These are phyloP conservation scores for Hibiscus tridactylites DNA, from an alignment of 345 rosid species.

Conservation along the genomic window DNA sequence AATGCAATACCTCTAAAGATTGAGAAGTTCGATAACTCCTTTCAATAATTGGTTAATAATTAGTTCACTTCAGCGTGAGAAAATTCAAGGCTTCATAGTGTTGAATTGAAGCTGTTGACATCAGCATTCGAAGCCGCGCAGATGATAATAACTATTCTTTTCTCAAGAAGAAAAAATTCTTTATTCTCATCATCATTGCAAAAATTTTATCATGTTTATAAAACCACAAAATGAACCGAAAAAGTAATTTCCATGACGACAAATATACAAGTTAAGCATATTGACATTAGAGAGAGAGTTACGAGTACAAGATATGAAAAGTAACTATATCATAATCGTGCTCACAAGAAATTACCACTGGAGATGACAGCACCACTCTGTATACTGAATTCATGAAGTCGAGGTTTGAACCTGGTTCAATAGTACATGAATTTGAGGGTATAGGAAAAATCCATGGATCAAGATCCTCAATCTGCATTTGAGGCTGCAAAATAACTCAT, in stretches of 20 bases:
- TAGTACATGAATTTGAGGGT: constrained; percentile 48
- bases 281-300: not conserved
- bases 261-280: not conserved
- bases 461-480: constrained; percentile 44
- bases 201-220: not conserved
- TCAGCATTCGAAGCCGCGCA: not conserved
- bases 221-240: not conserved
- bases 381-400: constrained; percentile 53
- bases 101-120: not conserved
- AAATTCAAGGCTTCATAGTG: not conserved
- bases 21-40: not conserved
- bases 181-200: not conserved
- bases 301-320: not conserved
- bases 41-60: not conserved
- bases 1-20: not conserved
- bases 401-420: constrained; percentile 78
- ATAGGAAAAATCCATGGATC: constrained; percentile 83
- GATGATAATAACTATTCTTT: not conserved
- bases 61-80: not conserved
- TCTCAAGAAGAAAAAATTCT: not conserved
- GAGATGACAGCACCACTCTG: constrained; percentile 80
- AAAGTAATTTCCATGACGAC: not conserved
- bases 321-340: not conserved
- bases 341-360: constrained; percentile 55
- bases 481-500: constrained; percentile 28